A percentile compares a stretch with the other conserved stretches of the same genome.
Conservation (phyloP, 2,329 filamentous ascomycete genomes). For the Westerdykella aurantiaca region DNA sequence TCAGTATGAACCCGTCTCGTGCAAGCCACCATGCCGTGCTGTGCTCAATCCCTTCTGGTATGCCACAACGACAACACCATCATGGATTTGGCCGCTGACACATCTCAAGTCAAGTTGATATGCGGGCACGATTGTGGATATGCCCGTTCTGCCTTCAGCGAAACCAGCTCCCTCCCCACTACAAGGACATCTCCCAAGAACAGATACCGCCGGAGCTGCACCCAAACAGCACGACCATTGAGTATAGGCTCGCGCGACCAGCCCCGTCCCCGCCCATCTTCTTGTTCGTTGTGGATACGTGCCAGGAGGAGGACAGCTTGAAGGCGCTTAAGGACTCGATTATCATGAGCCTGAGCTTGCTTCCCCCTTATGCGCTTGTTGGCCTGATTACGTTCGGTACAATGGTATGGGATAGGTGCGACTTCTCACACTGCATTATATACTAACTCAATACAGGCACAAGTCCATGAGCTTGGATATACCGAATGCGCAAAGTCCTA, state of each 20-base stretch:
- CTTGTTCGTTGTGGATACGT: constrained; percentile 80
- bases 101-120: constrained; percentile 65
- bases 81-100: constrained; percentile 10
- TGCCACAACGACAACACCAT: constrained; percentile 21
- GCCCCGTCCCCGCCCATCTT: constrained; percentile 85
- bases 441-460: constrained; percentile 53
- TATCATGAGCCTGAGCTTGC: constrained; percentile 75
- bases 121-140: constrained; percentile 78
- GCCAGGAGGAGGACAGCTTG: constrained; percentile 81
- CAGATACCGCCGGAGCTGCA: constrained; percentile 80
- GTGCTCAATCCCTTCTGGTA: constrained; percentile 97
- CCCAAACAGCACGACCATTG: constrained; percentile 79
- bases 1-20: constrained; percentile 93
- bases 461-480: constrained; percentile 97
- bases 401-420: constrained; percentile 58
- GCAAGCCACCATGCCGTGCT: constrained; percentile 91
- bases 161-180: constrained; percentile 76
- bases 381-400: constrained; percentile 85
- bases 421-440: neutral
- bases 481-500: constrained; percentile 98
- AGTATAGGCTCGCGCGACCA: constrained; percentile 74
- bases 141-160: constrained; percentile 82
- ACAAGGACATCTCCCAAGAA: constrained; percentile 82
- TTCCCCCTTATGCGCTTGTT: constrained; percentile 75
- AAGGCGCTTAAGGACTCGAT: constrained; percentile 79